phyloP scores from a whole-genome alignment of 768 basidiomycete genomes.

The Russula sp. region DNA sequence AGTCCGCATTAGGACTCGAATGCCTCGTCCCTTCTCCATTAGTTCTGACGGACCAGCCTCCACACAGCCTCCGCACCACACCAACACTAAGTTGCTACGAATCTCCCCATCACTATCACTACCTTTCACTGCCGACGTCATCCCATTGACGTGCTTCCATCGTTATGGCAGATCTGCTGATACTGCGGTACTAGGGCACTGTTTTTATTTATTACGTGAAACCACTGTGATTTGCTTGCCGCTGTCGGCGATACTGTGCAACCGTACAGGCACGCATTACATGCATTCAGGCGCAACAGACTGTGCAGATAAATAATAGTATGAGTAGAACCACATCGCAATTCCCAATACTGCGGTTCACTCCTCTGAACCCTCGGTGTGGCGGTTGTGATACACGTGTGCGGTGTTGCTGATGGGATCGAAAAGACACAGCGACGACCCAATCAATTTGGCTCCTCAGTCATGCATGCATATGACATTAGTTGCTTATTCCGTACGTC shows the following conservation, averaged over 20 bases:
- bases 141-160: no score
- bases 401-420: not conserved
- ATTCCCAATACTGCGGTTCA: not conserved
- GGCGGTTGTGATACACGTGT: not conserved
- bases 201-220: not conserved
- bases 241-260: not conserved
- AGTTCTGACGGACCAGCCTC: no score
- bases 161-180: no score
- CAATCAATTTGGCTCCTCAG: not conserved
- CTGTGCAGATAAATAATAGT: not conserved
- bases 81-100: not conserved
- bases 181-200: no score
- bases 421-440: not conserved
- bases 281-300: not conserved
- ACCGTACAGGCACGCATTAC: not conserved
- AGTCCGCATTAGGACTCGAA: no score
- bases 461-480: not conserved
- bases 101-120: not conserved
- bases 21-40: no score
- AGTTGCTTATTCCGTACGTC: slow-evolving; percentile 8
- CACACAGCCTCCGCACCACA: no score
- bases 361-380: no score
- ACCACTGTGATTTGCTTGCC: not conserved
- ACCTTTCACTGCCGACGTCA: not conserved
- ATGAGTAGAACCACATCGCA: not conserved